phyloP scores from a whole-genome alignment of 2,329 filamentous ascomycete species.

The Pseudofabraea citricarpa region DNA sequence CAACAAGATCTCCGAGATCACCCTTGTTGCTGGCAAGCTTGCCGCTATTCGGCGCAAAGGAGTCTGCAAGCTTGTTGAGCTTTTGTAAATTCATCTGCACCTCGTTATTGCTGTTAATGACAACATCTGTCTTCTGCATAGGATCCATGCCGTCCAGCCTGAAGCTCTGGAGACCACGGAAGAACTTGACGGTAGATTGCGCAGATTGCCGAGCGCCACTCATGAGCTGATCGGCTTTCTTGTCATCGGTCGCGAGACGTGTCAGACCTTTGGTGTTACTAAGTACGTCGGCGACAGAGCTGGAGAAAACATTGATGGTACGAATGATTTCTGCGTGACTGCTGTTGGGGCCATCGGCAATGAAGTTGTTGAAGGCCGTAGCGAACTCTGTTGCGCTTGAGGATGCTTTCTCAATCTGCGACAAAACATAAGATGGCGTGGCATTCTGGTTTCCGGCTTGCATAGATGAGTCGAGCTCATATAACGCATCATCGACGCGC shows the following conservation, averaged over 20 bases:
- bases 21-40: slow-evolving; percentile 75
- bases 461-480: slow-evolving; percentile 96
- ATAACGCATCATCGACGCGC: slow-evolving; percentile 91
- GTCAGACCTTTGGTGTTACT: slow-evolving; percentile 95
- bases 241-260: slow-evolving; percentile 90
- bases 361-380: slow-evolving; percentile 97
- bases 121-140: slow-evolving; percentile 90
- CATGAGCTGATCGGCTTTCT: slow-evolving; percentile 83
- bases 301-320: slow-evolving; percentile 83
- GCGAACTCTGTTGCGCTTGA: slow-evolving; percentile 95
- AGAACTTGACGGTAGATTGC: slow-evolving; percentile 85
- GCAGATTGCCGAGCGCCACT: slow-evolving; percentile 80
- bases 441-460: slow-evolving; percentile 98
- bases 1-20: slow-evolving; percentile 89
- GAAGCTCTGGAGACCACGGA: slow-evolving; percentile 91
- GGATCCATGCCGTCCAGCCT: slow-evolving; percentile 85
- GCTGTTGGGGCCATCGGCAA: slow-evolving; percentile 91
- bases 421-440: slow-evolving; percentile 88
- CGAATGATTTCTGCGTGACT: slow-evolving; percentile 89
- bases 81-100: slow-evolving; percentile 92
- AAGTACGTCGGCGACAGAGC: slow-evolving; percentile 87
- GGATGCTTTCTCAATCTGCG: slow-evolving; percentile 95
- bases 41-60: slow-evolving; percentile 81
- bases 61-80: slow-evolving; percentile 87
- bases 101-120: slow-evolving; percentile 96